A percentile compares a stretch with the other conserved stretches of the same genome.
phyloP scores from a whole-genome alignment of 2,329 filamentous ascomycete genomes.

The Parasarocladium wereldwijsianum region DNA sequence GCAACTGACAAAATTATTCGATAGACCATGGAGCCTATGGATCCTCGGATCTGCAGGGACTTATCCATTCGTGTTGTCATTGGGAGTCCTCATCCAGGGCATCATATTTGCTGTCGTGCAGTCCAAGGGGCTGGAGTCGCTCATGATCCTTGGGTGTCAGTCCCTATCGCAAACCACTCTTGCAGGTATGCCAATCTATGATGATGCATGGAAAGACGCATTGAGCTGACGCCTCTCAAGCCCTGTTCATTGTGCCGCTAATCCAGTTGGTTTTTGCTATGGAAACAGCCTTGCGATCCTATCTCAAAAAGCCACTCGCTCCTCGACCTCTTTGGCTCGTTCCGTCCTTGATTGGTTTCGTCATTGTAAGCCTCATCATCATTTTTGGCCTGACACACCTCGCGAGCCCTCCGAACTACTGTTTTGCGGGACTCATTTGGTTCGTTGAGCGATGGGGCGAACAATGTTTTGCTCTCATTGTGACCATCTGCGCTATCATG shows the following conservation, averaged over 20 bases:
- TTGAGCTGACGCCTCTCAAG: conserved; percentile 23
- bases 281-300: conserved; percentile 42
- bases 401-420: conserved; percentile 44
- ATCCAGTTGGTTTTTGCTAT: conserved; percentile 51
- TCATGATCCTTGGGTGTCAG: conserved; percentile 37
- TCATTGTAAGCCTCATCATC: conserved; percentile 31
- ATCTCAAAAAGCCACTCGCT: conserved; percentile 40
- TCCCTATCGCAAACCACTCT: conserved; percentile 42
- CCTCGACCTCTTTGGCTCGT: conserved; percentile 45
- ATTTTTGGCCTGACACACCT: conserved; percentile 40
- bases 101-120: conserved; percentile 42
- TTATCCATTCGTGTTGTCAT: conserved; percentile 40
- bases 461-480: conserved; percentile 38
- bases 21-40: conserved; percentile 18
- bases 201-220: neutral
- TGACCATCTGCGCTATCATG: conserved; percentile 33
- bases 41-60: conserved; percentile 32
- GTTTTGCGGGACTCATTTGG: conserved; percentile 55
- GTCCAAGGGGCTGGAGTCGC: conserved; percentile 34
- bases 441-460: conserved; percentile 47
- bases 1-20: neutral
- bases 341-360: conserved; percentile 33
- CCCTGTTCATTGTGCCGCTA: conserved; percentile 51
- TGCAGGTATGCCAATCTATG: conserved; percentile 30
- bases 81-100: conserved; percentile 43